These are phyloP conservation scores for Pythium aquatile DNA, from an alignment of 352 stramenopile genomes.

Conservation along the genomic window DNA sequence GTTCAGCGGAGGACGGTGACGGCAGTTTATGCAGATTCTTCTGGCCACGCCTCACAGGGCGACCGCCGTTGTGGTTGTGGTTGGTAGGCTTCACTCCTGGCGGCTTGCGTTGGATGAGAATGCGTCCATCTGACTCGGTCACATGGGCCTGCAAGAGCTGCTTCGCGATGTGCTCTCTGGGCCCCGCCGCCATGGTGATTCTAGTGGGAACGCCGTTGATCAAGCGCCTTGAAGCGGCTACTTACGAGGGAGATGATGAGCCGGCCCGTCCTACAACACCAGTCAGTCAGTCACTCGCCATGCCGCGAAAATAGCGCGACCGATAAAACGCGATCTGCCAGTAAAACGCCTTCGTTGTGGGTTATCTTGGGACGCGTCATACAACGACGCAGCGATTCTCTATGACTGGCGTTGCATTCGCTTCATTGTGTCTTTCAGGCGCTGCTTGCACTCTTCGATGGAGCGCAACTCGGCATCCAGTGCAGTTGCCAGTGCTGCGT, in stretches of 20 bases:
- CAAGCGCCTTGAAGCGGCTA: background rate
- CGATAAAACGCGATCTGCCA: background rate
- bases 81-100: slow-evolving; percentile 3
- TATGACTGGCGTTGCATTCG: slow-evolving; percentile 12
- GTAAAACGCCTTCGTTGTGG: slow-evolving; percentile 2
- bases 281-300: slow-evolving; percentile 1
- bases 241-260: background rate
- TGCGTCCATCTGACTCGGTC: slow-evolving; percentile 10
- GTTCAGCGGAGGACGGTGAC: slow-evolving; percentile 43
- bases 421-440: slow-evolving; percentile 62
- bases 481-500: slow-evolving; percentile 29
- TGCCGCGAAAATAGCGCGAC: slow-evolving; percentile 4
- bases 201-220: background rate
- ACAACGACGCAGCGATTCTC: background rate
- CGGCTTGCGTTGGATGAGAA: slow-evolving; percentile 19
- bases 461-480: slow-evolving; percentile 54
- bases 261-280: background rate
- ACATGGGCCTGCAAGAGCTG: slow-evolving; percentile 35
- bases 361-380: slow-evolving; percentile 6
- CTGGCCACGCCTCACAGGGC: slow-evolving; percentile 30
- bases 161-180: slow-evolving; percentile 47
- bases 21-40: slow-evolving; percentile 36
- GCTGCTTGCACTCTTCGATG: slow-evolving; percentile 53
- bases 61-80: slow-evolving; percentile 3
- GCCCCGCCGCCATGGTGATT: slow-evolving; percentile 38